Percentiles rank a stretch among this genome's conserved stretches.
These are phyloP conservation scores for Dryas octopetala DNA, from an alignment of 306 rosid genomes.

Conservation along the genomic window DNA sequence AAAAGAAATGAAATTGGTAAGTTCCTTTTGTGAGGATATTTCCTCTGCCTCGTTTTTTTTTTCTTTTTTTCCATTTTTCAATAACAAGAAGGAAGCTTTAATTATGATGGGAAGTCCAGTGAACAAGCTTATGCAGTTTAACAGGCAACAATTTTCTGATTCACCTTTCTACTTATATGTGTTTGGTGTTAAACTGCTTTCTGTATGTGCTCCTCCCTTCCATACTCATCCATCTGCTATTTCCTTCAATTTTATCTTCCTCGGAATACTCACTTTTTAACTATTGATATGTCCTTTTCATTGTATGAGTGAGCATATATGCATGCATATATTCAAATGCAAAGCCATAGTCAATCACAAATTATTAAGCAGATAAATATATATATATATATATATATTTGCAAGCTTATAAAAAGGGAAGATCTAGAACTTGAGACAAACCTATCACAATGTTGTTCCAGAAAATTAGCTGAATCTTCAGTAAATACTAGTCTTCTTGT, in stretches of 20 bases:
- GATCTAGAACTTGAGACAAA: slow-evolving; percentile 5
- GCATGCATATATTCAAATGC: neutral
- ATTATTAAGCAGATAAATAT: neutral
- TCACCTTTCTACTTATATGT: neutral
- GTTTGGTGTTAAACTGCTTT: neutral
- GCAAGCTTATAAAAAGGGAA: neutral
- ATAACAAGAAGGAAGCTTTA: neutral
- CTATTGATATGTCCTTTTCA: neutral
- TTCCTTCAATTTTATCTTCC: neutral
- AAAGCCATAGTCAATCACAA: neutral
- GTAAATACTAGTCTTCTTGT: neutral
- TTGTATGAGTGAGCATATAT: neutral
- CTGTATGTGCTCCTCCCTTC: neutral
- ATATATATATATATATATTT: neutral
- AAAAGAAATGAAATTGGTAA: neutral
- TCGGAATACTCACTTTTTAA: neutral
- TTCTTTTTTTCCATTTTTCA: neutral
- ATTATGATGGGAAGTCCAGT: neutral
- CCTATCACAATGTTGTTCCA: neutral
- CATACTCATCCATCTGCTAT: neutral
- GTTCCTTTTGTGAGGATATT: neutral
- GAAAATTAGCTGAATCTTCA: neutral
- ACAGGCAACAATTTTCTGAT: neutral
- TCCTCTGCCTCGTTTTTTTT: neutral
- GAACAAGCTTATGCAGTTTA: neutral